A percentile compares a stretch with the other conserved stretches of the same genome.
Evolutionary conservation across 73 alveolate genomes (phyloP).

Genomic region (Diophrys sp.): DNA sequence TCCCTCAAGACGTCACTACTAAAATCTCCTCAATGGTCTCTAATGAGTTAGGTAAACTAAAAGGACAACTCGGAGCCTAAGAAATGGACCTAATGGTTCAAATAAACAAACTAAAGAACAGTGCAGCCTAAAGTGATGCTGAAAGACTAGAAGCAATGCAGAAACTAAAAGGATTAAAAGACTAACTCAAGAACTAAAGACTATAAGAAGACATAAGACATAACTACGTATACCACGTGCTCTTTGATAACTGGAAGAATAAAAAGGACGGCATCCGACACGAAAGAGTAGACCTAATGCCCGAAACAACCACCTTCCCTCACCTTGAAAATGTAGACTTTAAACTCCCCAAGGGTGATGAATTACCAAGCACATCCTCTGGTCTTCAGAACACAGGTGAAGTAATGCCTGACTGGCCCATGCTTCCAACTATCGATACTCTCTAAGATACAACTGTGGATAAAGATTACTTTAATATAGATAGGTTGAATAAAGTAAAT

Average conservation of each 20-base stretch:
- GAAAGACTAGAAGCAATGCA: conserved; percentile 43
- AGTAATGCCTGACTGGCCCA: conserved; percentile 32
- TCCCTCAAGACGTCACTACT: conserved; percentile 22
- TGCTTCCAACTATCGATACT: conserved; percentile 30
- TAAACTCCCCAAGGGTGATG: conserved; percentile 23
- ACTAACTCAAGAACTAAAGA: conserved; percentile 34
- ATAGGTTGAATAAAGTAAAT: conserved; percentile 38
- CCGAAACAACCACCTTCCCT: conserved; percentile 32
- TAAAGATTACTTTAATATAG: conserved; percentile 36
- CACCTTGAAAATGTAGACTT: conserved; percentile 37
- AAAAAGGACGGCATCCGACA: conserved; percentile 35
- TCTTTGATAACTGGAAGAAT: conserved; percentile 52
- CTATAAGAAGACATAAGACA: conserved; percentile 55
- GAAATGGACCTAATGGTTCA: not conserved
- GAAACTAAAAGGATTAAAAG: conserved; percentile 23
- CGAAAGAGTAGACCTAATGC: conserved; percentile 28
- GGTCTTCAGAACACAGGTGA: conserved; percentile 12
- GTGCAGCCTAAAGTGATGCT: conserved; percentile 13
- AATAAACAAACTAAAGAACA: conserved; percentile 9
- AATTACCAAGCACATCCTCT: conserved; percentile 23
- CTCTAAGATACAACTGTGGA: conserved; percentile 22
- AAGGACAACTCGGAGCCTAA: conserved; percentile 6
- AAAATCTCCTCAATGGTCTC: conserved; percentile 17
- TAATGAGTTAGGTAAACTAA: not conserved
- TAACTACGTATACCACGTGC: conserved; percentile 46